Base-by-base conservation (phyloP, 768 basidiomycete species). In the Sporobolomyces phaffii region DNA sequence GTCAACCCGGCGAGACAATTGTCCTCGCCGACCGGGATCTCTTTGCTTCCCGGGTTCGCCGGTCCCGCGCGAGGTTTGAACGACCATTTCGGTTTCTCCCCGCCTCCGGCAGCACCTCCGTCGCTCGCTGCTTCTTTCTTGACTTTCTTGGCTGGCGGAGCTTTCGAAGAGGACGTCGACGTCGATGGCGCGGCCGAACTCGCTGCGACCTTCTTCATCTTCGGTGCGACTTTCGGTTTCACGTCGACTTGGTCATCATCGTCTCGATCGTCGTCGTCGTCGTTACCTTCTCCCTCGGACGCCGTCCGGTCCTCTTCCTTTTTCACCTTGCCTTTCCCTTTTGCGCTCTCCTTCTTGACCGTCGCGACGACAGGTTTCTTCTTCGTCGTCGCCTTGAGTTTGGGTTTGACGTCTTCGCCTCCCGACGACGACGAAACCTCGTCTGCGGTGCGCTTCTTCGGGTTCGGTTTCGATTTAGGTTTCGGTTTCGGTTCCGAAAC, bases 1-100 rank as follows among this genome's bases (percentile, higher is more conserved):
- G 90, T 83, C 28, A 98, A 81, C 0, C 93, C 93, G 0, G 86
- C 83, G 13, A 99, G 81, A 75, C 89, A 91, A 73, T 87, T 83
- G 0, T 83, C 83, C 31, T 80, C 80, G 18, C 87, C 86, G 48
- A 91, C 85, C 0, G 89, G 89, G 26, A 89, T 82, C 18, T 83
- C 81, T 74, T 87, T 90, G 20, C 83, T 81, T 0, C 87, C 86
- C 0, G 86, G 87, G 64, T 68, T 60, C 13, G 83, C 81, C 20
- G 82, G 60, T 24, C 63, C 81, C 0, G 82, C 80, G 6, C 60
- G 64, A 34, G 69, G 56, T 48, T 75, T 36, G 20, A 17, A 60
- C 18, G 79, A 76, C 73, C 76, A 77, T 66, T 79, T 79, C 43
- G 77, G 72, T 48, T 77, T 74, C 33, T 69, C 58, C 20, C 64